Evolutionary conservation across 495 filamentous ascomycete species (phyloP).

Genomic region (Podospora anserina): DNA sequence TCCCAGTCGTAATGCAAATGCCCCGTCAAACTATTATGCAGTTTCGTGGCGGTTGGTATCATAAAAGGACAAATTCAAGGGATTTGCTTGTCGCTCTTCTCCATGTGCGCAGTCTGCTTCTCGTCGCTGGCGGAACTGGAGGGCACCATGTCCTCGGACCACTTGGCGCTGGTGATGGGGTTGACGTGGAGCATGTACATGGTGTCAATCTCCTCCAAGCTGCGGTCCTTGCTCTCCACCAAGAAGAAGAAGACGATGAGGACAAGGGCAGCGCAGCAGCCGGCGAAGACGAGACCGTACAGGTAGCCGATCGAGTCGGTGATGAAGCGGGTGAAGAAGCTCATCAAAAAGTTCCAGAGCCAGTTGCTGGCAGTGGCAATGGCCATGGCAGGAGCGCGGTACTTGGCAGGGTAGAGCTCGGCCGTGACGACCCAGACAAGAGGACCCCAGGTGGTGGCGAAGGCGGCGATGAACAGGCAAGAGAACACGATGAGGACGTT

Average conservation of each 20-base stretch:
- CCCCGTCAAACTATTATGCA: not conserved
- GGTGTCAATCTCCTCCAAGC: slow-evolving; percentile 65
- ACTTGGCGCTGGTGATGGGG: slow-evolving; percentile 47
- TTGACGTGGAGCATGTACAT: slow-evolving; percentile 75
- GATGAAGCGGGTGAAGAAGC: slow-evolving; percentile 55
- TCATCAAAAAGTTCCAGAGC: slow-evolving; percentile 73
- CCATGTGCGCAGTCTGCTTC: slow-evolving; percentile 8
- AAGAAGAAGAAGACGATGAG: slow-evolving; percentile 77
- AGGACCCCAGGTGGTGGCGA: slow-evolving; percentile 77
- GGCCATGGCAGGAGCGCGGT: slow-evolving; percentile 72
- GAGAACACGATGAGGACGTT: slow-evolving; percentile 76
- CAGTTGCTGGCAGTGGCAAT: slow-evolving; percentile 80
- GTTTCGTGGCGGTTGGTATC: not conserved
- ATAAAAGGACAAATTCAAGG: not conserved
- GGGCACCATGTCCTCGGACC: slow-evolving; percentile 16
- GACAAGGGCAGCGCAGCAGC: slow-evolving; percentile 63
- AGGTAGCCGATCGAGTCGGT: slow-evolving; percentile 68
- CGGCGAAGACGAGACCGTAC: slow-evolving; percentile 83
- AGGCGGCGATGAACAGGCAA: slow-evolving; percentile 65
- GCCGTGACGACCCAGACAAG: slow-evolving; percentile 77
- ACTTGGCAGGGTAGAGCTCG: slow-evolving; percentile 77
- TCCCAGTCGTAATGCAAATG: not conserved
- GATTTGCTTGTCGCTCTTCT: slow-evolving; percentile 4
- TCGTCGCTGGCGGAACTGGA: slow-evolving; percentile 8
- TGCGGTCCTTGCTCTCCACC: slow-evolving; percentile 55